phyloP scores from a whole-genome alignment of 2,329 filamentous ascomycete species.

The Purpureocillium takamizusanense region DNA sequence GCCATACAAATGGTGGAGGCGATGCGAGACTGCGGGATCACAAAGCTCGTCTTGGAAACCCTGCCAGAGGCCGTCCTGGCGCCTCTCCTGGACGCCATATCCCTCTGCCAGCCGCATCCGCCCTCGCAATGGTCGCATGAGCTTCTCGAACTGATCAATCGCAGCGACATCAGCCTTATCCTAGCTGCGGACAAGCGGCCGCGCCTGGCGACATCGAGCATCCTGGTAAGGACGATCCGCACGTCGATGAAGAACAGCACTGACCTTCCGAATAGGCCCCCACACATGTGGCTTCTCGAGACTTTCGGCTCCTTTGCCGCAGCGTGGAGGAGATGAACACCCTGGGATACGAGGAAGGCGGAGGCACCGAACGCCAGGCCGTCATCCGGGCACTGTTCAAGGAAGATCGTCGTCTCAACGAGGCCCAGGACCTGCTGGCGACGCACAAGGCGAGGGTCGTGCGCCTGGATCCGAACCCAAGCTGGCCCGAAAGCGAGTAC shows the following conservation, averaged over 20 bases:
- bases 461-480: slow-evolving; percentile 64
- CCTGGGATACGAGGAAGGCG: slow-evolving; percentile 64
- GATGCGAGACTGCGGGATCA: slow-evolving; percentile 63
- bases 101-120: slow-evolving; percentile 74
- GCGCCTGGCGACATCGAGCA: slow-evolving; percentile 23
- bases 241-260: background rate
- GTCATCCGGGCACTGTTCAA: slow-evolving; percentile 83
- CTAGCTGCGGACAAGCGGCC: slow-evolving; percentile 33
- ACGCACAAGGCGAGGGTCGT: slow-evolving; percentile 72
- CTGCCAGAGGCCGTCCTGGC: slow-evolving; percentile 77
- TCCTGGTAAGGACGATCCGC: slow-evolving; percentile 28
- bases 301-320: slow-evolving; percentile 70
- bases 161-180: slow-evolving; percentile 69
- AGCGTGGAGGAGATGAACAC: slow-evolving; percentile 50
- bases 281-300: slow-evolving; percentile 59
- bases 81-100: slow-evolving; percentile 74
- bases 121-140: slow-evolving; percentile 65
- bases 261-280: slow-evolving; percentile 30
- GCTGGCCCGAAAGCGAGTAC: slow-evolving; percentile 78
- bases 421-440: slow-evolving; percentile 78
- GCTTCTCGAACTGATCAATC: slow-evolving; percentile 66
- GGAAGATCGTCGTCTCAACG: slow-evolving; percentile 81
- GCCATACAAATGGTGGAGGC: slow-evolving; percentile 61
- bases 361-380: slow-evolving; percentile 73
- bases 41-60: slow-evolving; percentile 61